Evolutionary conservation across 371 early-diverging fungal genomes (phyloP).

Genomic region (Lichtheimia ornata): DNA sequence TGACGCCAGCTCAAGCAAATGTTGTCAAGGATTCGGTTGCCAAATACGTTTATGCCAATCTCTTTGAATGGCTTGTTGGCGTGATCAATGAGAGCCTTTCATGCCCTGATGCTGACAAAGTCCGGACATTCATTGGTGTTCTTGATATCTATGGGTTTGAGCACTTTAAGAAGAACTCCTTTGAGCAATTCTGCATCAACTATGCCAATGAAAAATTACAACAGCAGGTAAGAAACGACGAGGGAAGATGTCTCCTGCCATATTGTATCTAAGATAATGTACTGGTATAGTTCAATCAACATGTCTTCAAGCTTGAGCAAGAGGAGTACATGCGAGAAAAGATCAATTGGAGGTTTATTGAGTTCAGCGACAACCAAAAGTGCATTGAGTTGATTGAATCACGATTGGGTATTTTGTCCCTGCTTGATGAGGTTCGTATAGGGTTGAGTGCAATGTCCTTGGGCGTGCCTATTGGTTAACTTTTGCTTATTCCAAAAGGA

Average conservation of each 20-base stretch:
- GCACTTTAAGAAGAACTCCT: conserved; percentile 97
- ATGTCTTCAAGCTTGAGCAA: conserved; percentile 87
- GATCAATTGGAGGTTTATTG: conserved; percentile 90
- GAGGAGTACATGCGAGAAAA: conserved; percentile 94
- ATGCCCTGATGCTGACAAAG: conserved; percentile 42
- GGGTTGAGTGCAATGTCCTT: neutral
- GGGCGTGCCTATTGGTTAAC: neutral
- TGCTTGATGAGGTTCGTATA: conserved; percentile 90
- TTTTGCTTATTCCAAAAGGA: conserved; percentile 31
- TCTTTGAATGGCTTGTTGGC: conserved; percentile 95
- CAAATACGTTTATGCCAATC: conserved; percentile 88
- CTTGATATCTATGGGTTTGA: conserved; percentile 97
- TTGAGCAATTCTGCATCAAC: conserved; percentile 99
- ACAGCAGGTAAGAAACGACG: conserved; percentile 62
- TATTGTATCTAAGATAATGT: neutral
- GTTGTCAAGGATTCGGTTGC: conserved; percentile 91
- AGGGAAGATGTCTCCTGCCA: neutral
- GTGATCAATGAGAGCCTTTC: conserved; percentile 79
- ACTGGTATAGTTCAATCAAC: conserved; percentile 58
- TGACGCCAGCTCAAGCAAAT: conserved; percentile 77
- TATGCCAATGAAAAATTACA: conserved; percentile 98
- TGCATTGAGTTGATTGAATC: conserved; percentile 99
- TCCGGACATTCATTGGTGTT: conserved; percentile 87
- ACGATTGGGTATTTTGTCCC: conserved; percentile 88
- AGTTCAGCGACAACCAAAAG: conserved; percentile 98